These are phyloP conservation scores for Arthrobotrys sinensis DNA, from an alignment of 2,329 filamentous ascomycete species.

Conservation along the genomic window DNA sequence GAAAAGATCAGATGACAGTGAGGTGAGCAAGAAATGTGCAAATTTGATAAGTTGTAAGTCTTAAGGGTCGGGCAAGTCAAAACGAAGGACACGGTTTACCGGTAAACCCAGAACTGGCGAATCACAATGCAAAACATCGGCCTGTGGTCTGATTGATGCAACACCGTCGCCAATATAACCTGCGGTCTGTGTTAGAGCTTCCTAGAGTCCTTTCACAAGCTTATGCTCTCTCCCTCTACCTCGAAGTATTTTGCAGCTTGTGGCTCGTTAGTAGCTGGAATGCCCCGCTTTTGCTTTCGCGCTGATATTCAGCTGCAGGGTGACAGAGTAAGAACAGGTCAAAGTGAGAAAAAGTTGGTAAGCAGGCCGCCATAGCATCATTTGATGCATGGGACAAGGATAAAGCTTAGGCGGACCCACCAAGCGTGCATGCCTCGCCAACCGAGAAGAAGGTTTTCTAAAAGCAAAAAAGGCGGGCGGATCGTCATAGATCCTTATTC, in stretches of 20 bases:
- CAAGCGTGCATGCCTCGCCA: slow-evolving; percentile 43
- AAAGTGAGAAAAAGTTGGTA: slow-evolving; percentile 28
- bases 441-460: slow-evolving; percentile 48
- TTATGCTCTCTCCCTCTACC: neutral
- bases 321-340: slow-evolving; percentile 43
- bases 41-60: slow-evolving; percentile 8
- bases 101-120: slow-evolving; percentile 37
- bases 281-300: slow-evolving; percentile 25
- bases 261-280: neutral
- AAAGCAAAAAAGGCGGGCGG: slow-evolving; percentile 45
- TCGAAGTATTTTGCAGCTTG: neutral
- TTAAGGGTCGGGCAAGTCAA: slow-evolving; percentile 12
- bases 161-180: slow-evolving; percentile 1
- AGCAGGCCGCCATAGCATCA: slow-evolving; percentile 53
- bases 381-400: slow-evolving; percentile 58
- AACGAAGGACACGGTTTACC: slow-evolving; percentile 37
- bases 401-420: slow-evolving; percentile 60
- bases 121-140: slow-evolving; percentile 16
- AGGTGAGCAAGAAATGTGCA: slow-evolving; percentile 22
- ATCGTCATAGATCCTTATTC: slow-evolving; percentile 28
- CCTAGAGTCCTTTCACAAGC: slow-evolving; percentile 21
- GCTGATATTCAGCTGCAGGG: slow-evolving; percentile 35
- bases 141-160: slow-evolving; percentile 45
- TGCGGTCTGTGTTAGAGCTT: slow-evolving; percentile 19
- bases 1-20: slow-evolving; percentile 60